Evolutionary conservation across 306 rosid genomes (phyloP).

Genomic region (Quercus cerris): DNA sequence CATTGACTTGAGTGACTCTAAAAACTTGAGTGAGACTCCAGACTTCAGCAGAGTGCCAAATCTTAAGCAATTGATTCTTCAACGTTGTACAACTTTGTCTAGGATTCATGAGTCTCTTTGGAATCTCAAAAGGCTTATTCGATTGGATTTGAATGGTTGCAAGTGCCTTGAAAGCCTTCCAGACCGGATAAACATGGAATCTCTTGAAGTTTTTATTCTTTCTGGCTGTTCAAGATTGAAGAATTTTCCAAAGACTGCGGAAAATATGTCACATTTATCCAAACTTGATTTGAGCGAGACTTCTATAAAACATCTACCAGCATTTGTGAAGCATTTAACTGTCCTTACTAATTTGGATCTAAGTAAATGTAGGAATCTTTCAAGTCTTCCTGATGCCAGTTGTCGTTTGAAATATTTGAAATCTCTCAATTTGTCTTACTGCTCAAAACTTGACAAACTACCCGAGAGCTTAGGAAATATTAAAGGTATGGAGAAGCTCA

Average conservation of each 20-base stretch:
- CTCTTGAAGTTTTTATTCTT: background rate
- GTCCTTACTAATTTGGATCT: background rate
- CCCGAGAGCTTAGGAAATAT: background rate
- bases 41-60: conserved; percentile 10
- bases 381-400: background rate
- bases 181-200: background rate
- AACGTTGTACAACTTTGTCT: conserved; percentile 1
- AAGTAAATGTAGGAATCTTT: background rate
- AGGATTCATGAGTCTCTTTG: conserved; percentile 12
- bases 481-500: background rate
- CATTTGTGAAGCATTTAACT: background rate
- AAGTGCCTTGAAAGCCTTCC: conserved; percentile 12
- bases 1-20: conserved; percentile 2
- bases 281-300: background rate
- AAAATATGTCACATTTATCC: background rate
- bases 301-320: background rate
- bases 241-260: conserved; percentile 3
- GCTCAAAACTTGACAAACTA: background rate
- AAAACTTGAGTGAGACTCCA: background rate
- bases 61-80: conserved; percentile 4
- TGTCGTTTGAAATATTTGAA: background rate
- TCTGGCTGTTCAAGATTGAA: conserved; percentile 2
- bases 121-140: conserved; percentile 9
- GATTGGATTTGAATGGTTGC: conserved; percentile 1
- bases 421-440: background rate